A percentile compares a stretch with the other conserved stretches of the same genome.
phyloP scores from a whole-genome alignment of 306 rosid species.

The Prunus padus region DNA sequence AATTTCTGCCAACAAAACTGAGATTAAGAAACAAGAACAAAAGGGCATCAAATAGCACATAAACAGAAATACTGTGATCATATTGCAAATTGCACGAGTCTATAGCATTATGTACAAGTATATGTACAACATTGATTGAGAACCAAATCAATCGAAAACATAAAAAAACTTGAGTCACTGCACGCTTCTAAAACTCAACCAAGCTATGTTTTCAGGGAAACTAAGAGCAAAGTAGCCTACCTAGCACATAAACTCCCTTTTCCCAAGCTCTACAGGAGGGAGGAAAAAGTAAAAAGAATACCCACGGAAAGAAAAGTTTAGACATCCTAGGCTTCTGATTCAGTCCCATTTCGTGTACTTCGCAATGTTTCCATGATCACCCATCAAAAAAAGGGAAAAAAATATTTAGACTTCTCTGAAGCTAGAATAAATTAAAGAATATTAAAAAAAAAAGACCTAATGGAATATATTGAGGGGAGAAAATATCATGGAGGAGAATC shows the following conservation, averaged over 20 bases:
- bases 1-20: not conserved
- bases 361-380: not conserved
- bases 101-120: slow-evolving; percentile 38
- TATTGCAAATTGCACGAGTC: slow-evolving; percentile 13
- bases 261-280: not conserved
- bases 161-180: slow-evolving; percentile 13
- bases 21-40: not conserved
- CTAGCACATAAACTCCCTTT: not conserved
- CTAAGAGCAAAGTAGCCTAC: slow-evolving; percentile 21
- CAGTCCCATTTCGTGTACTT: slow-evolving; percentile 4
- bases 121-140: slow-evolving; percentile 34
- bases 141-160: slow-evolving; percentile 15
- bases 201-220: slow-evolving; percentile 28
- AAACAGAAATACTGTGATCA: not conserved
- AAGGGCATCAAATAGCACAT: slow-evolving; percentile 1
- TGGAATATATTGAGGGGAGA: slow-evolving; percentile 8
- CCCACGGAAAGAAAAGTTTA: not conserved
- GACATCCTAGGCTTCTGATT: slow-evolving; percentile 24
- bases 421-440: slow-evolving; percentile 47
- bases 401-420: slow-evolving; percentile 14
- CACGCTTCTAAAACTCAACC: slow-evolving; percentile 8
- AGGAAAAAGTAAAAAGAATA: not conserved
- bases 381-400: slow-evolving; percentile 16
- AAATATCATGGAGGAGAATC: slow-evolving; percentile 5
- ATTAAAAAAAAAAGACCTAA: slow-evolving; percentile 32